Evolutionary conservation across 2,329 filamentous ascomycete genomes (phyloP).

Genomic region (Dothistroma septosporum): DNA sequence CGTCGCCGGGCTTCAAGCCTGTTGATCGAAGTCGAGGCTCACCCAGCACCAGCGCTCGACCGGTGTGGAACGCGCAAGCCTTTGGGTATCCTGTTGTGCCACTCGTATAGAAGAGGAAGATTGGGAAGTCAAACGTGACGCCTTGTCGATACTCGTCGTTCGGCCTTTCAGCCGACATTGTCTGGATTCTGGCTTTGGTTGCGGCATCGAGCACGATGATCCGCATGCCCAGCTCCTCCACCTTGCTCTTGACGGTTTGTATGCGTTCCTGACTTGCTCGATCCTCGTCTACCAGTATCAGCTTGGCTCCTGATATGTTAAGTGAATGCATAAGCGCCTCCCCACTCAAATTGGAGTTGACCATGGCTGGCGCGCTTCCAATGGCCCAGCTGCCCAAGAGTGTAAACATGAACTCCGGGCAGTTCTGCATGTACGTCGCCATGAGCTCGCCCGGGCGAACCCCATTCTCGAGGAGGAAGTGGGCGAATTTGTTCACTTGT

Average conservation of each 20-base stretch:
- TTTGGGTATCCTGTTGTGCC: slow-evolving; percentile 75
- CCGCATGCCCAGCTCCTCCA: slow-evolving; percentile 56
- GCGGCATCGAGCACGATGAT: slow-evolving; percentile 52
- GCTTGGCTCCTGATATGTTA: slow-evolving; percentile 38
- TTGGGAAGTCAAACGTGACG: slow-evolving; percentile 52
- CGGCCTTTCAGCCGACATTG: slow-evolving; percentile 49
- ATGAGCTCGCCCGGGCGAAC: slow-evolving; percentile 34
- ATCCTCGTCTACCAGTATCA: slow-evolving; percentile 46
- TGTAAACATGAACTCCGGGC: slow-evolving; percentile 35
- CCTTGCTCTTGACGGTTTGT: slow-evolving; percentile 45
- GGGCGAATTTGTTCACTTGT: slow-evolving; percentile 57
- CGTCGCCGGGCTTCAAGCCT: slow-evolving; percentile 47
- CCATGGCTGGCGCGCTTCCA: slow-evolving; percentile 33
- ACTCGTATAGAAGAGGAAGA: slow-evolving; percentile 68
- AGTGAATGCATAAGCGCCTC: slow-evolving; percentile 36
- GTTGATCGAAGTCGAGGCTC: slow-evolving; percentile 36
- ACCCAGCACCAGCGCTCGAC: slow-evolving; percentile 42
- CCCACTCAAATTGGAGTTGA: slow-evolving; percentile 37
- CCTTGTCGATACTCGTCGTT: slow-evolving; percentile 53
- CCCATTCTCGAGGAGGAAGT: slow-evolving; percentile 52
- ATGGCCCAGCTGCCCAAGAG: slow-evolving; percentile 32
- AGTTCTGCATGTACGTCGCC: slow-evolving; percentile 35
- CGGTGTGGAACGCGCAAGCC: slow-evolving; percentile 58
- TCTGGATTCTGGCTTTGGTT: slow-evolving; percentile 47
- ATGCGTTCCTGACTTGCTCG: slow-evolving; percentile 54